Conservation (phyloP, 2,329 filamentous ascomycete genomes). For the Fusarium heterosporum region DNA sequence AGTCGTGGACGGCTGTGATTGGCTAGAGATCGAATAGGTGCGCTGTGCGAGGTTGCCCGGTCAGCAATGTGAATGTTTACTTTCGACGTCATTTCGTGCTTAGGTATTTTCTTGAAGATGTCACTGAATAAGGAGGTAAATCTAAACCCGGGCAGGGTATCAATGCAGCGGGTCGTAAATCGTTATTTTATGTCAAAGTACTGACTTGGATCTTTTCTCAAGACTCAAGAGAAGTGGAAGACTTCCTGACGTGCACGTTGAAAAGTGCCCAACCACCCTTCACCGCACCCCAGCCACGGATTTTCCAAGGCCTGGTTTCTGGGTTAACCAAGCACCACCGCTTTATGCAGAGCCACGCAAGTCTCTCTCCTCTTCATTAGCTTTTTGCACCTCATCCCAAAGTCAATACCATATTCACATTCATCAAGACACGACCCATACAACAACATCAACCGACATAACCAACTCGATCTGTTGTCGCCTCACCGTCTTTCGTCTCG, state of each 20-base stretch:
- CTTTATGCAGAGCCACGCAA: conserved; percentile 29
- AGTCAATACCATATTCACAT: background rate
- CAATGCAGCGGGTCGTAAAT: background rate
- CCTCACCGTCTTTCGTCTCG: background rate
- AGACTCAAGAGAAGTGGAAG: conserved; percentile 4
- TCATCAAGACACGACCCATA: conserved; percentile 7
- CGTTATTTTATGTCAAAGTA: background rate
- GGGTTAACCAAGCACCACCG: conserved; percentile 44
- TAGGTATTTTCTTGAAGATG: background rate
- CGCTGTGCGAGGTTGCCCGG: conserved; percentile 43
- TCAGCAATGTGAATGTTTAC: conserved; percentile 46
- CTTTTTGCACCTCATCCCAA: conserved; percentile 9
- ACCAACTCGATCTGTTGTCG: conserved; percentile 2
- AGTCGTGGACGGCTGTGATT: conserved; percentile 38
- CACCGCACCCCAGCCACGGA: conserved; percentile 44
- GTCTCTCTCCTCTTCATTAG: conserved; percentile 8
- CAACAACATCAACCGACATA: background rate
- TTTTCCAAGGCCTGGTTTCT: conserved; percentile 46
- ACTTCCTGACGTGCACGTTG: conserved; percentile 12
- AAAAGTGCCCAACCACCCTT: conserved; percentile 38
- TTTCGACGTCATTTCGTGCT: conserved; percentile 48
- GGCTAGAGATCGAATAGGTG: conserved; percentile 14
- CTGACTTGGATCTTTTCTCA: background rate
- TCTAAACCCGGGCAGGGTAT: too few relatives aligned
- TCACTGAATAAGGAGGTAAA: background rate